Conservation (phyloP, 2,329 filamentous ascomycete genomes). For the Cytospora leucostoma region DNA sequence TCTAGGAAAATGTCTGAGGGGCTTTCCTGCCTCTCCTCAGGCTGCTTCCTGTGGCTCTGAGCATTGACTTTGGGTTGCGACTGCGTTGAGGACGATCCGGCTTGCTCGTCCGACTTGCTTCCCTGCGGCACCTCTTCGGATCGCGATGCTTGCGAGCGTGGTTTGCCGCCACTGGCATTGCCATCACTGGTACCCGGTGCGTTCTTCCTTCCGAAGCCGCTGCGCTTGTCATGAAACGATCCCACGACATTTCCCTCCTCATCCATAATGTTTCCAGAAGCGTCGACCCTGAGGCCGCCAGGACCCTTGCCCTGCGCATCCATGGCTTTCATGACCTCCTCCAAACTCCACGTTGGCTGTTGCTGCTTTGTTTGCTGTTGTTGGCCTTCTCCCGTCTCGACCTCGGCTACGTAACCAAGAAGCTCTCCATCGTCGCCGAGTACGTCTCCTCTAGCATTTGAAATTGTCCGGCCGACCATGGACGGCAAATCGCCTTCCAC, state of each 20-base stretch:
- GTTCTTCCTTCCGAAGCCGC: constrained; percentile 32
- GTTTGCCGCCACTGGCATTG: constrained; percentile 31
- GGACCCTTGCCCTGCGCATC: constrained; percentile 31
- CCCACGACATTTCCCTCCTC: constrained; percentile 48
- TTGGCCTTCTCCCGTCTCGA: constrained; percentile 36
- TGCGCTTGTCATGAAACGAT: constrained; percentile 49
- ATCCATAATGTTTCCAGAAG: constrained; percentile 49
- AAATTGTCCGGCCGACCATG: constrained; percentile 53
- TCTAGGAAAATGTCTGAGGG: constrained; percentile 59
- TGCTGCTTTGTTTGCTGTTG: constrained; percentile 31
- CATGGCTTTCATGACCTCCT: constrained; percentile 36
- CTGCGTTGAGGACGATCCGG: constrained; percentile 33
- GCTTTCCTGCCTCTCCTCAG: constrained; percentile 37
- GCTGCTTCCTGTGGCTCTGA: constrained; percentile 41
- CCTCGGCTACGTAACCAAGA: constrained; percentile 47
- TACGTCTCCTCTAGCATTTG: constrained; percentile 48
- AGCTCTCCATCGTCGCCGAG: constrained; percentile 46
- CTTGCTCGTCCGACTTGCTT: constrained; percentile 32
- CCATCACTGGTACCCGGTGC: not conserved
- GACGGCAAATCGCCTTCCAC: constrained; percentile 56
- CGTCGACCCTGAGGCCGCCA: constrained; percentile 45
- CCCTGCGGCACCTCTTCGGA: constrained; percentile 26
- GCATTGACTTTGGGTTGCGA: constrained; percentile 40
- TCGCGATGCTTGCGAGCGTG: constrained; percentile 27
- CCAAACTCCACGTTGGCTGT: constrained; percentile 36